Evolutionary conservation across 164 flowering plant genomes (phyloP), one percentile per base, ranked within the genome.

Genomic region (Tetrastigma voinierianum): DNA sequence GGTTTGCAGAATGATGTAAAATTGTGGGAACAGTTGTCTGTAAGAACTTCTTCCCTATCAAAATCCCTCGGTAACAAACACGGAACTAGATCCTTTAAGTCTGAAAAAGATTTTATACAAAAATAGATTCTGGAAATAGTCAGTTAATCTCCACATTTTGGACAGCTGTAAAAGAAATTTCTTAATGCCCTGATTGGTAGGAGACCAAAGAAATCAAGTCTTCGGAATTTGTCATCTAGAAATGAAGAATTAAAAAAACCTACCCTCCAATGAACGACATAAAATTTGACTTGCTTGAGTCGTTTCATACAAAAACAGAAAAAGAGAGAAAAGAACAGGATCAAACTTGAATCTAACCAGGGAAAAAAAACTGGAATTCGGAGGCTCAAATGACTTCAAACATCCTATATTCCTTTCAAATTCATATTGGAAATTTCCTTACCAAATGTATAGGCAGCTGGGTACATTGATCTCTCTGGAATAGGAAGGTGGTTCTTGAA

Each of bases 401-500:
- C 32, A 45, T 45, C 9, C 45, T 16, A 15, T 16, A 40, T 17
- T 46, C 46, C 19, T 60, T 13, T 16, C 21, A 44, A 10, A 77
- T 32, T 32, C 40, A 32, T 32, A 32, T 32, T 32, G 40, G 40
- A 32, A 32, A 32, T 32, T 53, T 53, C 13, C 79, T 75, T 83
- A 88, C 93, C 90, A 62, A 81, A 88, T 18, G 81, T 59, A 51
- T 83, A 84, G 24, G 85, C 84, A 72, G 77, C 46, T 46, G 90
- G 90, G 60, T 71, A 79, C 78, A 77, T 48, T 25, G 89, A 78
- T 5, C 87, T 72, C 45, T 88, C 93, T 10, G 80, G 70, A 45
- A 73, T 73, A 0, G 80, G 72, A 32, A 81, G 70, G 57, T 23
- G 69, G 64, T 77, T 86, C 73, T 78, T 80, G 78, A 57, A 83